Conservation (phyloP, 495 filamentous ascomycete genomes). For the Sabuloglossum arenarium region DNA sequence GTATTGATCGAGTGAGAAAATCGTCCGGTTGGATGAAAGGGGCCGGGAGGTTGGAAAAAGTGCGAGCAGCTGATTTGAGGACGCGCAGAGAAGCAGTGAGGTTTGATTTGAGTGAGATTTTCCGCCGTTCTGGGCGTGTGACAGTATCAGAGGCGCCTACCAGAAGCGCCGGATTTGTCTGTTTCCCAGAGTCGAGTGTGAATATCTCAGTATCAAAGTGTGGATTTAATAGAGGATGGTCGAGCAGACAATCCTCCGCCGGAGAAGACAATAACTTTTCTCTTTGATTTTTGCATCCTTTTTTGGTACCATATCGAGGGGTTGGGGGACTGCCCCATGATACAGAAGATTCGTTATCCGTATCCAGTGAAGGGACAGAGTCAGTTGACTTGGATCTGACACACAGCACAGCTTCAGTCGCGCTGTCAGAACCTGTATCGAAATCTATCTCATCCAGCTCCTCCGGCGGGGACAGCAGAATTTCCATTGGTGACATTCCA, state of each 20-base stretch:
- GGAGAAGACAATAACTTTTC: constrained; percentile 21
- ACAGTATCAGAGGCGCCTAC: background rate
- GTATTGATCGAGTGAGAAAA: constrained; percentile 67
- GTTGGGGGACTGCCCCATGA: constrained; percentile 22
- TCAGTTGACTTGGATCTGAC: constrained; percentile 30
- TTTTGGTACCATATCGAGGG: constrained; percentile 7
- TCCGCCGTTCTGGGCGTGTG: background rate
- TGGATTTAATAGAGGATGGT: constrained; percentile 34
- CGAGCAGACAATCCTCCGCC: constrained; percentile 27
- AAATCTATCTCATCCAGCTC: constrained; percentile 13
- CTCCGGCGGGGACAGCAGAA: constrained; percentile 17
- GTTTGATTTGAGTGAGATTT: constrained; percentile 58
- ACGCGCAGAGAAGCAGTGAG: constrained; percentile 79
- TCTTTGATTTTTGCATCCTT: constrained; percentile 16
- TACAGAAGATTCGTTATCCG: constrained; percentile 24
- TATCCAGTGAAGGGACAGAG: constrained; percentile 39
- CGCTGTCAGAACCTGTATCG: background rate
- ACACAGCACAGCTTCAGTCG: background rate
- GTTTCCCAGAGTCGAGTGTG: constrained; percentile 9
- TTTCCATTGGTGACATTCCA: constrained; percentile 16
- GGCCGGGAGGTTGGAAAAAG: constrained; percentile 54
- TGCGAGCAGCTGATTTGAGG: constrained; percentile 65
- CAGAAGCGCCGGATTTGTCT: constrained; percentile 5
- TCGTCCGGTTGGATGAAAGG: constrained; percentile 62
- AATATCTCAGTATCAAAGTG: constrained; percentile 16